phyloP scores from a whole-genome alignment of 768 basidiomycete genomes.

The Leccinum uliginosum region DNA sequence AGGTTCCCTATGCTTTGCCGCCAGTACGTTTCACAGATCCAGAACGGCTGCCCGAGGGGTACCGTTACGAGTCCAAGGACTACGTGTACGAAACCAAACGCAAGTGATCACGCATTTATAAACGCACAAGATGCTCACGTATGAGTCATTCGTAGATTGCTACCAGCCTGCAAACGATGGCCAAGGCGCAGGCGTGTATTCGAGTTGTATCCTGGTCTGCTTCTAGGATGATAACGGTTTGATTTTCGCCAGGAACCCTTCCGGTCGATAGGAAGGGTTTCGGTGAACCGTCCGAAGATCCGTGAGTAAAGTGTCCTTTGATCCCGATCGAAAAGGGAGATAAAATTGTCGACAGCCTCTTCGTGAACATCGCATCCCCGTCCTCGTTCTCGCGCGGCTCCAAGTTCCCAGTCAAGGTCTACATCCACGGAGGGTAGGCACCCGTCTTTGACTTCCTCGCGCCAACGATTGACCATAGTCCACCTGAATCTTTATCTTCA shows the following conservation, averaged over 20 bases:
- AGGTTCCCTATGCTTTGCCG: slow-evolving; percentile 70
- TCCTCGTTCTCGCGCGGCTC: slow-evolving; percentile 38
- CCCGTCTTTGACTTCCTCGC: not conserved
- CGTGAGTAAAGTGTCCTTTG: slow-evolving; percentile 33
- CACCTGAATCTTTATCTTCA: slow-evolving; percentile 21
- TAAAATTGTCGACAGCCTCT: slow-evolving; percentile 39
- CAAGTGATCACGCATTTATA: slow-evolving; percentile 27
- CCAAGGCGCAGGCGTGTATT: slow-evolving; percentile 46
- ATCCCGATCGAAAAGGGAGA: not conserved
- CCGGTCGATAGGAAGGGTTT: slow-evolving; percentile 60
- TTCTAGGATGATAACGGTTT: not conserved
- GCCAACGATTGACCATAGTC: not conserved
- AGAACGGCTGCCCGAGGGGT: slow-evolving; percentile 46
- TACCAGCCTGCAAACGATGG: slow-evolving; percentile 64
- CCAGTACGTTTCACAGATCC: slow-evolving; percentile 65
- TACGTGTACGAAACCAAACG: slow-evolving; percentile 58
- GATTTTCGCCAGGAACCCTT: slow-evolving; percentile 33
- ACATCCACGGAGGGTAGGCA: slow-evolving; percentile 71
- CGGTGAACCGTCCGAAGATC: slow-evolving; percentile 67
- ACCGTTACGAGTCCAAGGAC: slow-evolving; percentile 54
- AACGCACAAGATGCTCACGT: not conserved
- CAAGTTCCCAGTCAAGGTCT: slow-evolving; percentile 63
- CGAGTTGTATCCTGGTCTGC: not conserved
- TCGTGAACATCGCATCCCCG: slow-evolving; percentile 61
- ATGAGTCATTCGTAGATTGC: slow-evolving; percentile 39